Evolutionary conservation across 345 rosid genomes (phyloP).

Genomic region (Eucalyptus tenuipes): DNA sequence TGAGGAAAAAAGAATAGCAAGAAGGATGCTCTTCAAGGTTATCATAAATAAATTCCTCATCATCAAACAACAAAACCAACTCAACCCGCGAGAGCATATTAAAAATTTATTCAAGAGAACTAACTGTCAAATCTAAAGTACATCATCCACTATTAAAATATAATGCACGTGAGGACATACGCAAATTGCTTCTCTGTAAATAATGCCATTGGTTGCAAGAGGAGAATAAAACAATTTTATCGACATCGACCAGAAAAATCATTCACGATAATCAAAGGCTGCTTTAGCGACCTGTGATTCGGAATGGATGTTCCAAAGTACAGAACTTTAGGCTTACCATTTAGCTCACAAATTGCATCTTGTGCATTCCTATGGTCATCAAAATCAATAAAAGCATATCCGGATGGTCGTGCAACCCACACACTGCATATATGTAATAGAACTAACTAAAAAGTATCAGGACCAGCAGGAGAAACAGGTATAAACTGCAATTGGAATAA

Average conservation of each 20-base stretch:
- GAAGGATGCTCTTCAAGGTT: background rate
- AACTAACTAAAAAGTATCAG: background rate
- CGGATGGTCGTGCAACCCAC: background rate
- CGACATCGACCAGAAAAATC: background rate
- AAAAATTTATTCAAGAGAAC: background rate
- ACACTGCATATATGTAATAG: background rate
- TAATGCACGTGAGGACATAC: background rate
- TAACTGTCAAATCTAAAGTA: background rate
- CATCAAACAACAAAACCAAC: background rate
- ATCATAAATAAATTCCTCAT: background rate
- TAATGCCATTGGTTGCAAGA: background rate
- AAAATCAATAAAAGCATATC: background rate
- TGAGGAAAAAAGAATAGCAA: background rate
- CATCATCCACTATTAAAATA: background rate
- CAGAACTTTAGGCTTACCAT: background rate
- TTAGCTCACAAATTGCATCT: background rate
- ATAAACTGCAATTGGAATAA: background rate
- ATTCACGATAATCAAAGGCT: background rate
- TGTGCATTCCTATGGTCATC: background rate
- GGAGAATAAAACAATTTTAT: background rate
- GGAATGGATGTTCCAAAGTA: background rate
- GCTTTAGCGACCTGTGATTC: background rate
- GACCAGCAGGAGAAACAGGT: background rate
- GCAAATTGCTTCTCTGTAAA: background rate
- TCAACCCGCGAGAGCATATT: background rate